Conservation (phyloP, 495 filamentous ascomycete genomes). For the Hypoxylon cercidicola region DNA sequence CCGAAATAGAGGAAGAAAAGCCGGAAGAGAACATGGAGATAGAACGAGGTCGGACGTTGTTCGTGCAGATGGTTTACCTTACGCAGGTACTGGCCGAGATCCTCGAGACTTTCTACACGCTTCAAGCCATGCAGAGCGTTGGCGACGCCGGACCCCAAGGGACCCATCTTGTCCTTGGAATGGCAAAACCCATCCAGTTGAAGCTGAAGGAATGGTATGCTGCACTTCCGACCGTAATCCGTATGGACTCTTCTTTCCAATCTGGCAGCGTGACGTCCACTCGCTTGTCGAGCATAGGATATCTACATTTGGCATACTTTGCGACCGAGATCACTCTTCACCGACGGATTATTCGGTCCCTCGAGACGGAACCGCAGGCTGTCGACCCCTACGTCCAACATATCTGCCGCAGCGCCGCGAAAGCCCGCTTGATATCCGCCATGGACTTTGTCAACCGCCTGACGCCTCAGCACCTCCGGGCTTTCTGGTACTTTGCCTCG, state of each 20-base stretch:
- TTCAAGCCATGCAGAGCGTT: constrained; percentile 66
- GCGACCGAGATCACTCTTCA: constrained; percentile 88
- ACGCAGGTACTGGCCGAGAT: constrained; percentile 82
- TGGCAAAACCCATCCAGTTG: constrained; percentile 85
- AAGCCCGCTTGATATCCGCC: constrained; percentile 78
- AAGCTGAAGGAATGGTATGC: constrained; percentile 85
- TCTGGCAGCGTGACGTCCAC: constrained; percentile 42
- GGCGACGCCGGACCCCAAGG: constrained; percentile 61
- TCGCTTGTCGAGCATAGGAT: constrained; percentile 71
- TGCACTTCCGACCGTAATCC: constrained; percentile 69
- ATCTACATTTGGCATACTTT: constrained; percentile 85
- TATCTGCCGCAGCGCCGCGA: constrained; percentile 93
- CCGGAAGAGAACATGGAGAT: constrained; percentile 70
- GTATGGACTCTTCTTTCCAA: constrained; percentile 70
- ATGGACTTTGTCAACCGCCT: constrained; percentile 84
- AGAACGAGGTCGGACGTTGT: constrained; percentile 73
- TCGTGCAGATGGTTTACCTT: constrained; percentile 77
- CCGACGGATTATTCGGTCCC: constrained; percentile 79
- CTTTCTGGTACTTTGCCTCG: constrained; percentile 86
- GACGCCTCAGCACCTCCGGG: constrained; percentile 73
- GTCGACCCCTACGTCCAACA: constrained; percentile 81
- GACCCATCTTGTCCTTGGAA: constrained; percentile 72
- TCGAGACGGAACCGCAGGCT: constrained; percentile 57
- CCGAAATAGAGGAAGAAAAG: constrained; percentile 64
- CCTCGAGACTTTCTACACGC: constrained; percentile 81